These are phyloP conservation scores for Naganishia kalamii DNA, from an alignment of 768 basidiomycete species.

Conservation along the genomic window DNA sequence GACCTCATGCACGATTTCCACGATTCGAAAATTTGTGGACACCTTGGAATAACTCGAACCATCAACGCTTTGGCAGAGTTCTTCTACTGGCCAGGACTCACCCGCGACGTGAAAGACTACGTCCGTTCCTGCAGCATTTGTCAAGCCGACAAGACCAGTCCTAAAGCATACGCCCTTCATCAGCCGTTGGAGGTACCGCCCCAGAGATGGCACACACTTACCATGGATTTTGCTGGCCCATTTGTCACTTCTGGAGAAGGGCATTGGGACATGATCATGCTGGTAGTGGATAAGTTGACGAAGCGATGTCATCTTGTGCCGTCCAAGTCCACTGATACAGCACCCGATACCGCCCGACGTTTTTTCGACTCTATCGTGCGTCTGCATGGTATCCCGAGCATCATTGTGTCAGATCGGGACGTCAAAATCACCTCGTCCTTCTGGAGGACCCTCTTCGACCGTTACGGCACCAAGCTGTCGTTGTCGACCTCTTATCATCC, in stretches of 20 bases:
- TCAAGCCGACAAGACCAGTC: constrained; percentile 39
- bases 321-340: constrained; percentile 34
- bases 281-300: constrained; percentile 48
- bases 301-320: constrained; percentile 50
- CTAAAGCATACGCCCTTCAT: constrained; percentile 34
- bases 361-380: constrained; percentile 12
- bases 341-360: constrained; percentile 33
- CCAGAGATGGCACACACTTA: no score
- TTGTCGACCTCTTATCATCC: constrained; percentile 52
- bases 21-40: constrained; percentile 48
- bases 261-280: constrained; percentile 41
- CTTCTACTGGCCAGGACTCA: constrained; percentile 50
- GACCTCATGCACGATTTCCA: constrained; percentile 46
- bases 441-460: constrained; percentile 47
- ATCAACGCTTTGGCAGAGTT: constrained; percentile 41
- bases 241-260: constrained; percentile 2
- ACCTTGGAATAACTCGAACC: constrained; percentile 48
- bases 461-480: constrained; percentile 40
- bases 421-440: constrained; percentile 49
- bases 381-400: constrained; percentile 45
- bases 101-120: constrained; percentile 36
- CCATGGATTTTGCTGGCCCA: constrained; percentile 41
- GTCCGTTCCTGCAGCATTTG: constrained; percentile 48
- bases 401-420: constrained; percentile 51
- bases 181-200: constrained; percentile 33